Percentiles rank a stretch among this genome's conserved stretches.
These are phyloP conservation scores for Sporothrix pallida DNA, from an alignment of 2,329 filamentous ascomycete species.

Conservation along the genomic window DNA sequence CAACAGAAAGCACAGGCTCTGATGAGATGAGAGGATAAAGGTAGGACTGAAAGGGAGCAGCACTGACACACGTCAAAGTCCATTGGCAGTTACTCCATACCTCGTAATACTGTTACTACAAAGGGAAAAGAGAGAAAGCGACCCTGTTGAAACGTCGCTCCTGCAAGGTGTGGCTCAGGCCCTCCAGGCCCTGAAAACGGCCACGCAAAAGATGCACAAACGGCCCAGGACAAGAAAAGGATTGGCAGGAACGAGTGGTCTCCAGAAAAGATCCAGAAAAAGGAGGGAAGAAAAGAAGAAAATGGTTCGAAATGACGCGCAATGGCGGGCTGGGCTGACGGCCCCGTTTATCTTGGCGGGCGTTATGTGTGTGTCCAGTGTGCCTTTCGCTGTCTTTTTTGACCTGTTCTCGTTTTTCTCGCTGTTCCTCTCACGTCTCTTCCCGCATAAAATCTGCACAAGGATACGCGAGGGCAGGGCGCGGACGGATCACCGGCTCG, in stretches of 20 bases:
- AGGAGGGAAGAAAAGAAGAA: neutral
- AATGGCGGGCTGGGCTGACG: conserved; percentile 21
- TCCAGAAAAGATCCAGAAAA: too few species aligned
- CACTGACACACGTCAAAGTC: too few species aligned
- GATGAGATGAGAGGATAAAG: conserved; percentile 5
- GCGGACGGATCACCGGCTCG: neutral
- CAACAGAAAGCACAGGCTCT: conserved; percentile 22
- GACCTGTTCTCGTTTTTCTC: too few species aligned
- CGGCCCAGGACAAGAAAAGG: neutral
- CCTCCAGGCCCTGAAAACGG: neutral
- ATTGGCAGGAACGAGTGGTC: neutral
- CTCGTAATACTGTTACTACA: neutral
- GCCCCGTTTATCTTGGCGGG: conserved; percentile 13
- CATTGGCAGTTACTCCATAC: too few species aligned
- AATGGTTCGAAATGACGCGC: conserved; percentile 10
- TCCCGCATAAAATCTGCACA: neutral
- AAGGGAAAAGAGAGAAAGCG: neutral
- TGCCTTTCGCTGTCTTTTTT: too few species aligned
- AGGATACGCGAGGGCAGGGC: neutral
- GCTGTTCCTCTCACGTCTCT: neutral
- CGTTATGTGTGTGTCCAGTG: neutral
- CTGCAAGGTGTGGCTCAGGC: conserved; percentile 23
- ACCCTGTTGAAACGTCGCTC: conserved; percentile 28
- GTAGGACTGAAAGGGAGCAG: neutral
- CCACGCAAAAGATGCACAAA: neutral